Base-by-base conservation (phyloP, 2,329 filamentous ascomycete genomes). In the Microdochium paspali region DNA sequence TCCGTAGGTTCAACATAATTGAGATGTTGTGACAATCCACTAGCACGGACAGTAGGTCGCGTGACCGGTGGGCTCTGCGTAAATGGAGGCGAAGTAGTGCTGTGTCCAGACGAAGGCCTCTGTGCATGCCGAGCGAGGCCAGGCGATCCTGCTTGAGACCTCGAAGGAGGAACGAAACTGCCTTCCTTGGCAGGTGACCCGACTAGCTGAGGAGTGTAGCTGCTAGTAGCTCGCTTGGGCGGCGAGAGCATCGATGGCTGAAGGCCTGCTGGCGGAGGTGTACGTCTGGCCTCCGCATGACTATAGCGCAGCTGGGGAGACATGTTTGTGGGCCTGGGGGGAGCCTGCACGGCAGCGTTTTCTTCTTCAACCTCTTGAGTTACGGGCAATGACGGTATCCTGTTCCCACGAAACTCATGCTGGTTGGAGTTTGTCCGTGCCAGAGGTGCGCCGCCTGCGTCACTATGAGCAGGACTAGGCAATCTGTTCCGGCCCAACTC, bases 341-440 rank as follows among this genome's bases (percentile, higher is more conserved):
- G 55, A 24, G 58, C 54, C 6, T 51, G 54, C 32, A 60, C 42
- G 4, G 56, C 42, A 4, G 68, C 64, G 21, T 74, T 72, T 43
- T 79, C 76, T 54, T 84, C 80, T 46, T 82, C 79, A 4, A 82
- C 77, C 57, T 84, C 80, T 10, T 72, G 70, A 0, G 79, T 84
- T 0, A 79, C 73, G 1, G 80, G 79, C 1, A 84, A 67, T 46
- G 79, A 81, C 6, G 76, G 67, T 20, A 80, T 69, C 10, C 78
- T 69, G 40, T 71, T 77, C 7, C 79, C 58, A 43, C 73, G 70
- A 12, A 74, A 68, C 53, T 83, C 79, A 52, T 78, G 74, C 24
- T 69, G 59, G 1, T 73, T 74, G 30, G 74, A 75, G 54, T 69
- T 76, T 47, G 74, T 73, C 40, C 76, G 68, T 49, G 76, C 70